Base-by-base conservation (phyloP, 2,329 filamentous ascomycete species). In the Alternaria arbusti region DNA sequence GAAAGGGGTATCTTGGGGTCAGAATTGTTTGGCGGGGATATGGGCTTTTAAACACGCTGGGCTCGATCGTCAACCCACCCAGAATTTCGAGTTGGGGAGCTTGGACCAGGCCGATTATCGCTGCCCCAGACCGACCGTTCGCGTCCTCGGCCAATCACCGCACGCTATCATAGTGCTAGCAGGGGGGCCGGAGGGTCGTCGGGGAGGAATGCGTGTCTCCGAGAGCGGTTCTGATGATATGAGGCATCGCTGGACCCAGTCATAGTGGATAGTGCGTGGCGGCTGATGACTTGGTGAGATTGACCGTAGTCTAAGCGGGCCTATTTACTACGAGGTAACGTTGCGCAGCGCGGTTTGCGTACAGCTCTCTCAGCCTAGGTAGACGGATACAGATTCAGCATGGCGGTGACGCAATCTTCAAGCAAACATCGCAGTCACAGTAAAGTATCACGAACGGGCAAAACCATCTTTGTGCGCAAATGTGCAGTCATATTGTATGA, bases 1-100 rank as follows among this genome's bases (percentile, higher is more conserved):
- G 46, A 51, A 67, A 82, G 70, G 72, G 74, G 72, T 74, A 74
- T 76, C 71, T 76, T 76, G 71, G 59, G 61, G 55, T 65, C 60
- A 61, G 58, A 69, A 59, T 46, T 61, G 63, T 59, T 62, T 54
- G 62, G 67, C 70, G 70, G 70, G 70, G 65, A 67, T 67, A 61
- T 54, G 32, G 57, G 67, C 65, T 73, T 77, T 77, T 73, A 73
- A 77, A 69, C 17, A 54, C 20, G 32, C 32, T 36, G 60, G 36
- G 32, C 56, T 54, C 44, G 50, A 63, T 54, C 60, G 44, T 55
- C 22, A 59, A 50, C 50, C 44, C 54, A 56, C 23, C 45, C 51
- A 28, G 50, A 56, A 63, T 63, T 63, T 63, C 57, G 57, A 60
- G 68, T 73, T 69, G 64, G 61, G 46, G 49, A 63, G 61, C 61